Base-by-base conservation (phyloP, 345 rosid genomes). In the Isatis tinctoria region DNA sequence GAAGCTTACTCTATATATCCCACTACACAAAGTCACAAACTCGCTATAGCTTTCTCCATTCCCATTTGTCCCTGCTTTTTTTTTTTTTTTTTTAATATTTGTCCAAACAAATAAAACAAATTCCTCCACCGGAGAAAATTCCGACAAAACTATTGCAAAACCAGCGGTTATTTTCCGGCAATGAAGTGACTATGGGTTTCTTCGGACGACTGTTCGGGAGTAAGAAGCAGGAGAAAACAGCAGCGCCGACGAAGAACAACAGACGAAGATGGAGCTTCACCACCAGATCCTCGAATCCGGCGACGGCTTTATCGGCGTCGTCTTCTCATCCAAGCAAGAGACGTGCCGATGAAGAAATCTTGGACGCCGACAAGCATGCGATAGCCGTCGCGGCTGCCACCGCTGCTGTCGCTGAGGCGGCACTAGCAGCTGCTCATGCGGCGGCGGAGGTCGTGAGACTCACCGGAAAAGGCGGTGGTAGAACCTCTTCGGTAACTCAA, bases 391-490 rank as follows among this genome's bases (percentile, higher is more conserved):
- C 98, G 4, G 85, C 94, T 1, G 99, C 99, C 48, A 90, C 94
- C 2, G 93, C 97, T 2, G 97, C 90, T 0, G 98, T 86, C 3
- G 97, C 97, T 9, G 93, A 92, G 74, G 97, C 97, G 0, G 98
- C 99, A 0, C 85, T 92, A 3, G 90, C 93, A 0, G 96, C 98
- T 2, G 98, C 97, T 10, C 91, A 87, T 61, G 98, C 98, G 0
- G 99, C 99, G 4, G 96, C 99, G 0, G 96, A 96, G 78, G 98
- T 91, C 1, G 98, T 92, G 14, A 82, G 96, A 65, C 86, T 96
- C 41, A 96, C 98, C 36, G 40, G 69, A 33, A 16, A 58, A 65
- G 44, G 87, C 0, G 69, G 67, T 1, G 48, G 62, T 10, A 73
- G 70, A 40, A 63, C 27, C 7, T 52, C 82, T 9, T 67, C 70